These are phyloP conservation scores for Chaetothyriales sp. DNA, from an alignment of 2,329 filamentous ascomycete genomes.

Conservation along the genomic window DNA sequence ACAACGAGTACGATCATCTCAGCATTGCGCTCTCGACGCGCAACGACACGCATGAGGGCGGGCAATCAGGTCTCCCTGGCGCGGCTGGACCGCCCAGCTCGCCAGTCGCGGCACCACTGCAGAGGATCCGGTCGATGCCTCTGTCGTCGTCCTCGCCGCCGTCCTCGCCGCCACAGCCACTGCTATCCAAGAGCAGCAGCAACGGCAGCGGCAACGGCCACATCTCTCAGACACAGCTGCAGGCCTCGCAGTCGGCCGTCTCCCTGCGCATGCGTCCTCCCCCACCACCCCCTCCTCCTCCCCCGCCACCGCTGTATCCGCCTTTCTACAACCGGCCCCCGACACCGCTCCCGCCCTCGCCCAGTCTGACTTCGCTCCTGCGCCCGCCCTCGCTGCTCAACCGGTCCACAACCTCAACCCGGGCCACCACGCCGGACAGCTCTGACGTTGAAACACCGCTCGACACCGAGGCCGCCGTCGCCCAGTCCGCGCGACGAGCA, in stretches of 20 bases:
- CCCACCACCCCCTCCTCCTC: constrained; percentile 23
- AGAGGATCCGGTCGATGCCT: constrained; percentile 2
- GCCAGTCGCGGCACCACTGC: neutral
- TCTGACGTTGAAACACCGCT: constrained; percentile 65
- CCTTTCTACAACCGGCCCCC: constrained; percentile 97
- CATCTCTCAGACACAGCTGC: constrained; percentile 7
- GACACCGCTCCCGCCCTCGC: constrained; percentile 80
- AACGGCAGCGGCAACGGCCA: constrained; percentile 1
- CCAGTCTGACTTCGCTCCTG: constrained; percentile 79
- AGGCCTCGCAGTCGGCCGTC: neutral
- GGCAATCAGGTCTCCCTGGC: constrained; percentile 10
- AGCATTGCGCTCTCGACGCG: constrained; percentile 9
- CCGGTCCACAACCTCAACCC: constrained; percentile 48
- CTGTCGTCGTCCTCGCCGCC: neutral
- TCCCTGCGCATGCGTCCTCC: constrained; percentile 9
- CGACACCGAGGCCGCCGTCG: constrained; percentile 45
- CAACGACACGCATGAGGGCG: constrained; percentile 1
- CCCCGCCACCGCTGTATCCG: constrained; percentile 46
- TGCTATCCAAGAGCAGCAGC: neutral
- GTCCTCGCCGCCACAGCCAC: neutral
- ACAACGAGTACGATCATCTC: constrained; percentile 6
- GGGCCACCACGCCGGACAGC: constrained; percentile 84
- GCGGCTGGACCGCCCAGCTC: neutral
- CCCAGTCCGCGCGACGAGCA: constrained; percentile 42
- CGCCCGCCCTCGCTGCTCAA: constrained; percentile 43